Evolutionary conservation across 371 early-diverging fungal species (phyloP).

Genomic region (Mortierella polycephala): DNA sequence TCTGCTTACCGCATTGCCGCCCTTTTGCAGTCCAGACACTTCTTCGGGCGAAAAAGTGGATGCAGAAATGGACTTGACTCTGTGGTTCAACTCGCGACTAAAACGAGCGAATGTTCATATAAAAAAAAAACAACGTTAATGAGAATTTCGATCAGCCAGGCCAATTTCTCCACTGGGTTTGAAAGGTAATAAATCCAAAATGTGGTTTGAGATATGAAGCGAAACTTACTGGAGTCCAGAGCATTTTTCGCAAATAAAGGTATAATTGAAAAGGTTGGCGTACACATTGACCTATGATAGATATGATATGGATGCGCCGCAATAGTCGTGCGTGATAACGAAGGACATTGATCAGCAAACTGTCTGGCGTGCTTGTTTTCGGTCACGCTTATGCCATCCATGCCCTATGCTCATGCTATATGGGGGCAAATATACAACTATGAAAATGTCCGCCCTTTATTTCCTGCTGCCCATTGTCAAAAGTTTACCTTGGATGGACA

Average conservation of each 20-base stretch:
- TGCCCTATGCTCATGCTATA: no score
- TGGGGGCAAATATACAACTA: no score
- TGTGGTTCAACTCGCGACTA: constrained; percentile 76
- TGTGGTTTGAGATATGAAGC: background rate
- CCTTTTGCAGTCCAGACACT: constrained; percentile 64
- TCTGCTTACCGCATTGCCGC: constrained; percentile 66
- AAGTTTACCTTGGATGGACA: constrained; percentile 68
- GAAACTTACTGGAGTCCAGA: constrained; percentile 71
- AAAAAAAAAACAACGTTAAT: background rate
- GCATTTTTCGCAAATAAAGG: constrained; percentile 73
- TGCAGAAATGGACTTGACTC: constrained; percentile 76
- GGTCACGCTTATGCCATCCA: no score
- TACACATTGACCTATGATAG: constrained; percentile 66
- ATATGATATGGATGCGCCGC: constrained; percentile 1
- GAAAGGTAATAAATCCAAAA: background rate
- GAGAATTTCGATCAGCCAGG: background rate
- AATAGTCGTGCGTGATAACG: no score
- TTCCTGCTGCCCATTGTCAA: no score
- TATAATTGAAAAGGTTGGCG: constrained; percentile 69
- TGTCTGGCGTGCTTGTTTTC: no score
- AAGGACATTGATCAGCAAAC: background rate
- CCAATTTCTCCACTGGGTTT: background rate
- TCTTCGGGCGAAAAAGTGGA: constrained; percentile 73
- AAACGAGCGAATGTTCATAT: background rate
- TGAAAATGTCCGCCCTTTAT: no score